A percentile compares a stretch with the other conserved stretches of the same genome.
Evolutionary conservation across 139 green algal genomes (phyloP).

Genomic region (Gonium pectorale): DNA sequence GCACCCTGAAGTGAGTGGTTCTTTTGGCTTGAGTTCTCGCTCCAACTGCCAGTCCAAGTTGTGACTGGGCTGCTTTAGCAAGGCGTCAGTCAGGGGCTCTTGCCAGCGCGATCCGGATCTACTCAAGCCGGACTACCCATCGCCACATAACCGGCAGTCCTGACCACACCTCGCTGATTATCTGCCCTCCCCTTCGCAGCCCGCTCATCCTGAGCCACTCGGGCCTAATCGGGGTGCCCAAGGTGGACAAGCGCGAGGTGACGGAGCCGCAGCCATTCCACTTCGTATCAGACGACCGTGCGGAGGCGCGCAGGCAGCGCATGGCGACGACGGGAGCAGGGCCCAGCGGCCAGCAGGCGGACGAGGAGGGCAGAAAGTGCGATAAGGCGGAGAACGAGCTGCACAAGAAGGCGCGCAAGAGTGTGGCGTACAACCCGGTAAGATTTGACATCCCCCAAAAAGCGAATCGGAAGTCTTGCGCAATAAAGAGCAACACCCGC

Average conservation of each 20-base stretch:
- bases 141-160: no score
- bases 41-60: background rate
- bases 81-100: no score
- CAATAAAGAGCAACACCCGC: no score
- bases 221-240: constrained; percentile 60
- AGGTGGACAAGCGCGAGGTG: constrained; percentile 50
- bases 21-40: background rate
- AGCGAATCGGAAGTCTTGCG: no score
- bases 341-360: background rate
- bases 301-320: constrained; percentile 18
- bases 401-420: constrained; percentile 49
- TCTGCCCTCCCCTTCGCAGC: constrained; percentile 39
- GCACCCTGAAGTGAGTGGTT: constrained; percentile 68
- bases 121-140: no score
- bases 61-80: background rate
- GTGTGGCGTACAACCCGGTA: constrained; percentile 16
- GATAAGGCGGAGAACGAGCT: background rate
- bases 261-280: constrained; percentile 63
- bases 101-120: no score
- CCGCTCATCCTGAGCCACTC: constrained; percentile 52
- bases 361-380: background rate
- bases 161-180: no score
- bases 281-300: constrained; percentile 57
- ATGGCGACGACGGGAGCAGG: background rate
- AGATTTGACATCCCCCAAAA: no score